Evolutionary conservation across 352 stramenopile genomes (phyloP), one percentile per base, ranked within the genome.

Genomic region (Thraustotheca clavata): DNA sequence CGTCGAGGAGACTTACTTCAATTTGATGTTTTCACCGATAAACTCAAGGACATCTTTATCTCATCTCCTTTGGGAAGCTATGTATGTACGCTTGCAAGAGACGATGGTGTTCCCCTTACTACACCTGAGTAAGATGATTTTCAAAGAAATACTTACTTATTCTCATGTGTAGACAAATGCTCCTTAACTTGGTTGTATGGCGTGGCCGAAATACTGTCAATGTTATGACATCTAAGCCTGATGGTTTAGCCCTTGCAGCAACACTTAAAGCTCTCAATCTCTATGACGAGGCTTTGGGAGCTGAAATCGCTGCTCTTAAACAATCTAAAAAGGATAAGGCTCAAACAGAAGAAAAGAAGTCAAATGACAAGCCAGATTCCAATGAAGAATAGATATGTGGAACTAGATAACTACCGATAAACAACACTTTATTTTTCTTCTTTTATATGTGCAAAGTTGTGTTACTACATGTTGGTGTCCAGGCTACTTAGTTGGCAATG

Each of bases 101-200:
- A 83, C 14, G 65, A 75, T 18, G 57, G 57, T 33, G 35, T 47
- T 18, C 35, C 57, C 16, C 41, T 65, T 16, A 47, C 57, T 12
- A 65, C 47, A 27, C n/a, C 57, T n/a, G 57, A 65, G 57, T 54
- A 65, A 9, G 36, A 7, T 29, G 16, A 35, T 20, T 22, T 8
- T 33, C 12, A 2, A 3, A 52, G 2, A n/a, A 43, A 12, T 27
- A 1, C 55, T 50, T 6, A 54, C n/a, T 6, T 65, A 20, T 22
- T 52, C 24, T n/a, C 14, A 43, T 43, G 16, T 43, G 66, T 67
- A 92, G 83, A 66, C 80, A 86, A 35, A 80, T 79, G 65, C 76
- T 93, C 60, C 79, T 95, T 71, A 91, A 93, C 69, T 33, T 95
- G 11, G 86, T 91, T 12, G 71, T 91, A 20, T 95, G 86, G 86